Conservation (phyloP, 495 filamentous ascomycete species). For the Penicillium diatomitis region DNA sequence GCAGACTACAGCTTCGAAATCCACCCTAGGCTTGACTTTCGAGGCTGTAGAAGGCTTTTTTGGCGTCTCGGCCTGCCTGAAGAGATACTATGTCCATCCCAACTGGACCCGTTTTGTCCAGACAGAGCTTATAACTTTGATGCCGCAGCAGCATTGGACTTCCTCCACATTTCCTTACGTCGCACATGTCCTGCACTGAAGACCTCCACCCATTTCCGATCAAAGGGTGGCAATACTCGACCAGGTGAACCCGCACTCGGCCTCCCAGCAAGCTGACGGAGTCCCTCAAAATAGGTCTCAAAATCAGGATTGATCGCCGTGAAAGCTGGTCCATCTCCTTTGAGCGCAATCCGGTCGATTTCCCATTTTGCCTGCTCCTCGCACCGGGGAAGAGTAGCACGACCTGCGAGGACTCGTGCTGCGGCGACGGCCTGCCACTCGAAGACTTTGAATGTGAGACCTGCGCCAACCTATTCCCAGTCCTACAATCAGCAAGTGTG, state of each 20-base stretch:
- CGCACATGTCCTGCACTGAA: constrained; percentile 40
- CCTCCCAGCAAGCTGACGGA: constrained; percentile 40
- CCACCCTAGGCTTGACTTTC: too few species aligned
- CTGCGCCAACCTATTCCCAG: constrained; percentile 41
- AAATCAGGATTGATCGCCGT: constrained; percentile 44
- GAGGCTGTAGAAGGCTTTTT: too few species aligned
- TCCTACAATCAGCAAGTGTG: constrained; percentile 15
- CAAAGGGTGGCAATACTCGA: constrained; percentile 36
- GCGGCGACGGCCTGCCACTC: constrained; percentile 54
- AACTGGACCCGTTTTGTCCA: too few species aligned
- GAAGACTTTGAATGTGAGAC: constrained; percentile 50
- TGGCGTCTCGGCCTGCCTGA: too few species aligned
- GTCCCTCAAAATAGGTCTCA: constrained; percentile 44
- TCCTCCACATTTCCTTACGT: constrained; percentile 42
- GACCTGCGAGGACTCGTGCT: constrained; percentile 47
- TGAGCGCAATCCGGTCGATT: constrained; percentile 33
- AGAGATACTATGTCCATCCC: too few species aligned
- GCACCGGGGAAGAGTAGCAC: constrained; percentile 30
- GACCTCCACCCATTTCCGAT: constrained; percentile 38
- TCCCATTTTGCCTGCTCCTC: constrained; percentile 45
- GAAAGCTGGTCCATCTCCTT: constrained; percentile 42
- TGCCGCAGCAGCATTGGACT: constrained; percentile 24
- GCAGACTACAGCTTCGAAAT: too few species aligned
- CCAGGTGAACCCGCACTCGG: constrained; percentile 24
- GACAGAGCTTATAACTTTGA: not conserved